Evolutionary conservation across 805 yeast genomes (phyloP).

Genomic region (Kodamaea kaohsiungensis): DNA sequence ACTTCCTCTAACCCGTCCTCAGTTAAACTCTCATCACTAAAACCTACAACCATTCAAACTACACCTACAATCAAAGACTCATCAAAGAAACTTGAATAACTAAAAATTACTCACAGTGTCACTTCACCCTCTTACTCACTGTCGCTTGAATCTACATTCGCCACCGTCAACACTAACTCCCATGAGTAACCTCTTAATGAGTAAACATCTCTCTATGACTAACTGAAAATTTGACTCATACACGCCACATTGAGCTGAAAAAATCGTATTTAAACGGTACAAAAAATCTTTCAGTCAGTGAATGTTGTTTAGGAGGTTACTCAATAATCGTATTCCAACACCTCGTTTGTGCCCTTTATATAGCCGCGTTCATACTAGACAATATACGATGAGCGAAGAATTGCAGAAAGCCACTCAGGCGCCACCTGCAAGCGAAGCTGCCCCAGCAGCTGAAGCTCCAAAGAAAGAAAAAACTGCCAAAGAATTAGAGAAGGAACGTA

Average conservation of each 20-base stretch:
- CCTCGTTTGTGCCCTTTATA: neutral
- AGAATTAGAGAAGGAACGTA: slow-evolving; percentile 82
- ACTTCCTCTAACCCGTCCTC: neutral
- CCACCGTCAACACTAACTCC: too few relatives aligned
- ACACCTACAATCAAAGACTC: too few relatives aligned
- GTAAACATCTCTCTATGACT: neutral
- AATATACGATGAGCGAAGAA: slow-evolving; percentile 13
- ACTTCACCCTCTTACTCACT: too few relatives aligned
- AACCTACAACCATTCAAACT: too few relatives aligned
- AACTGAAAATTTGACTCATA: slow-evolving; percentile 4
- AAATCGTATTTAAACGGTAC: neutral
- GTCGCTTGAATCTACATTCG: too few relatives aligned
- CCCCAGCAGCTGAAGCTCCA: slow-evolving; percentile 15
- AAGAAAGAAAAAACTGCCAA: slow-evolving; percentile 61
- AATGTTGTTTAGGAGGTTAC: slow-evolving; percentile 6
- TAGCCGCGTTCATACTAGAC: slow-evolving; percentile 3
- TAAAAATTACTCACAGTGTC: too few relatives aligned
- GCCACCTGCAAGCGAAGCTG: slow-evolving; percentile 14
- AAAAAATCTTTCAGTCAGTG: slow-evolving; percentile 6
- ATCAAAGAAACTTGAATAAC: too few relatives aligned
- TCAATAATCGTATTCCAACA: slow-evolving; percentile 3
- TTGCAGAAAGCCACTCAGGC: slow-evolving; percentile 8
- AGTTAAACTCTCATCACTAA: too few relatives aligned
- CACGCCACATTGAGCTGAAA: slow-evolving; percentile 1
- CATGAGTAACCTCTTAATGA: too few relatives aligned